These are phyloP conservation scores for Xylaria arbuscula DNA, from an alignment of 2,329 filamentous ascomycete species.

Conservation along the genomic window DNA sequence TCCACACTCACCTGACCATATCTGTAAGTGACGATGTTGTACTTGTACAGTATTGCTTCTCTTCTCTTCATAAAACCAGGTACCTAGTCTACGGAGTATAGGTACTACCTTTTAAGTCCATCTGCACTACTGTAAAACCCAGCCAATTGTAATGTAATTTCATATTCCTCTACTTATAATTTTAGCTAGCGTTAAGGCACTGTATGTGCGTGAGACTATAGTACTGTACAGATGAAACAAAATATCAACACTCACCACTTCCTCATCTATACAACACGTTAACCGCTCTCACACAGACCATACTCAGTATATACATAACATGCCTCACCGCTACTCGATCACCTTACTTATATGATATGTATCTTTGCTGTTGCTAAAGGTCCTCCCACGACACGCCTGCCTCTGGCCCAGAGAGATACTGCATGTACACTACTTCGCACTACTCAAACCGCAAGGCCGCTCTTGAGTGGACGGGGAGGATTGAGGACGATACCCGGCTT, in stretches of 20 bases:
- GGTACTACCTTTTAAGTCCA: neutral
- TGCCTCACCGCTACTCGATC: constrained; percentile 36
- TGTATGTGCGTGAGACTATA: too few relatives aligned
- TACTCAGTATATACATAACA: neutral
- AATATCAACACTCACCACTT: too few relatives aligned
- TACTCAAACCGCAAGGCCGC: constrained; percentile 11
- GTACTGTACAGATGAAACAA: too few relatives aligned
- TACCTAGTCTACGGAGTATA: neutral
- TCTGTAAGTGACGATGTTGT: too few relatives aligned
- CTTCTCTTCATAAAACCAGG: too few relatives aligned
- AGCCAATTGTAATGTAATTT: too few relatives aligned
- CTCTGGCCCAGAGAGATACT: constrained; percentile 11
- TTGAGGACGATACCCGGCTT: constrained; percentile 25
- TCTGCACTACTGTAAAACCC: too few relatives aligned
- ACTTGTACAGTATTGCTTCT: too few relatives aligned
- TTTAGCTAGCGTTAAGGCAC: too few relatives aligned
- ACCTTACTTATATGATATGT: constrained; percentile 16
- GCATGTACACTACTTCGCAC: neutral
- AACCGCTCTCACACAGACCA: neutral
- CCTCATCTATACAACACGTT: neutral
- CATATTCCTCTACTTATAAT: too few relatives aligned
- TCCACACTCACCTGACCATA: neutral
- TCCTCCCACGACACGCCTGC: neutral
- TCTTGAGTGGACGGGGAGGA: constrained; percentile 32
- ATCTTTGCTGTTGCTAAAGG: constrained; percentile 1